Conservation (phyloP, 768 basidiomycete genomes). For the Russula earlei region DNA sequence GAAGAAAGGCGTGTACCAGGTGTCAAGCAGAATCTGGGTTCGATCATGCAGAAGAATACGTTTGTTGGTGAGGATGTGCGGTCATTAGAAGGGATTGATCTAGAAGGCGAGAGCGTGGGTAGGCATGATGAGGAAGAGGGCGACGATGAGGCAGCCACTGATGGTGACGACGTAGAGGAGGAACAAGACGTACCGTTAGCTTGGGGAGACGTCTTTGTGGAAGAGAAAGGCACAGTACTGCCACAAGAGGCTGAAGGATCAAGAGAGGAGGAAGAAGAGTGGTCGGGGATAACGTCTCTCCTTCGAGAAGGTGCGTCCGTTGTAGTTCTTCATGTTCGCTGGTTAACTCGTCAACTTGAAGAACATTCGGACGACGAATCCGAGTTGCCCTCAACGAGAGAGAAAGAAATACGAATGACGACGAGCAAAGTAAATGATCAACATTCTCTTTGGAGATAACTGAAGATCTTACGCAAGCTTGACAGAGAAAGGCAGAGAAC, state of each 20-base stretch:
- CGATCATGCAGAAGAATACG: conserved; percentile 81
- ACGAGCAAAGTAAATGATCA: conserved; percentile 68
- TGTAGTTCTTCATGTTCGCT: not conserved
- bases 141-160: conserved; percentile 35
- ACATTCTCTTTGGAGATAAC: not conserved
- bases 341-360: conserved; percentile 23
- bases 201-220: conserved; percentile 85
- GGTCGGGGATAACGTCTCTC: conserved; percentile 17
- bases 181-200: conserved; percentile 42
- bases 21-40: conserved; percentile 80
- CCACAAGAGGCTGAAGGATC: conserved; percentile 14
- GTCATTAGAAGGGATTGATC: conserved; percentile 45
- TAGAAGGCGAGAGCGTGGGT: conserved; percentile 23
- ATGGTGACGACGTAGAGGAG: conserved; percentile 30
- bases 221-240: conserved; percentile 23
- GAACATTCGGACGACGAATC: conserved; percentile 29
- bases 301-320: conserved; percentile 12
- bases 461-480: not conserved
- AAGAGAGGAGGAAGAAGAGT: conserved; percentile 22
- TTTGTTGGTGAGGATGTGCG: conserved; percentile 80
- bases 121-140: conserved; percentile 25
- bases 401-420: conserved; percentile 68
- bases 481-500: conserved; percentile 80
- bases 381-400: conserved; percentile 27
- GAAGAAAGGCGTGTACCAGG: conserved; percentile 36